Base-by-base conservation (phyloP, 2,329 filamentous ascomycete genomes). In the Cordyceps cateniannulata region DNA sequence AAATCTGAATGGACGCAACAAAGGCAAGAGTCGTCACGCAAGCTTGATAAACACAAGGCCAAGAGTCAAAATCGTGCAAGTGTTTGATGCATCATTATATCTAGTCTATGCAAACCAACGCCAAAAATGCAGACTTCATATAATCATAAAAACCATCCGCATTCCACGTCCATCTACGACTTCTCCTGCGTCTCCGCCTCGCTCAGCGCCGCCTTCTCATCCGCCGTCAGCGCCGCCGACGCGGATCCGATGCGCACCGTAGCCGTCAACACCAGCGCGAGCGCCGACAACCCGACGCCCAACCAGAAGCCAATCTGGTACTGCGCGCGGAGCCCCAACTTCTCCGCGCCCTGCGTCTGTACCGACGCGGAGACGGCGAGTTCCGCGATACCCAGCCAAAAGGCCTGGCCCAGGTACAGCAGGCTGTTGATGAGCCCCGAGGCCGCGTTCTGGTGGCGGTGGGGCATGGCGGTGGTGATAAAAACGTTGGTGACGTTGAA, bases 401-500 rank as follows among this genome's bases (percentile, higher is more conserved):
- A 79, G 1, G 88, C 87, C 67, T 91, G 87, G 10, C 87, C 87
- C 9, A 93, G 77, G 67, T 90, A 89, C 32, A 91, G 70, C 2
- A 91, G 73, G 52, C 83, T 85, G 73, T 89, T 91, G 67, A 89
- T 85, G 50, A 92, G 71, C 0, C 85, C 88, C 1, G 89, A 88
- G 0, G 88, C 89, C 0, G 91, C 77, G 0, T 88, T 89, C 69
- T 93, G 90, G 54, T 85, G 79, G 14, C 82, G 79, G 5, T 78
- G 77, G 0, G 89, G 87, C 64, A 92, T 77, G 16, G 82, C 83
- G 0, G 88, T 91, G 0, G 88, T 91, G 70, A 91, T 88, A 72
- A 90, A 93, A 62, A 93, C 82, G 67, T 89, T 92, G 20, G 86
- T 83, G 1, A 92, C 82, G 68, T 88, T 91, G 74, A 87, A 92